Evolutionary conservation across 2,329 filamentous ascomycete species (phyloP).

Genomic region (Rachicladosporium sp.): DNA sequence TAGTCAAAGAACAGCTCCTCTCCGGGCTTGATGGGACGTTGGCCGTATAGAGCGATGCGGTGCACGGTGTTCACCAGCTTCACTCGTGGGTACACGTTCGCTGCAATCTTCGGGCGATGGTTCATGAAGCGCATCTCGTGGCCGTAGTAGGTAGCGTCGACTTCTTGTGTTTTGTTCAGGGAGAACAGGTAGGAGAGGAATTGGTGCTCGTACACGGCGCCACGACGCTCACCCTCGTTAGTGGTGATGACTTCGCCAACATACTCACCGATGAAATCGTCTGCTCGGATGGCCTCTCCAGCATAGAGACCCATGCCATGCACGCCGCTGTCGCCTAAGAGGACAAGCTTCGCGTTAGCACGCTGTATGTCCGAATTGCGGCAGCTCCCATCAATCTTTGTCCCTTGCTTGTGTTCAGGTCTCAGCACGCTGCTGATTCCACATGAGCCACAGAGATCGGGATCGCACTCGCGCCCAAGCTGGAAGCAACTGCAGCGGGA

Average conservation of each 20-base stretch:
- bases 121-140: constrained; percentile 80
- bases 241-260: constrained; percentile 63
- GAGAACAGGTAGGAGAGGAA: constrained; percentile 52
- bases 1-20: constrained; percentile 78
- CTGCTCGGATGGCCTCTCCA: constrained; percentile 51
- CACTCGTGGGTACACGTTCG: constrained; percentile 55
- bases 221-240: constrained; percentile 56
- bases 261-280: constrained; percentile 72
- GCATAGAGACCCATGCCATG: constrained; percentile 67
- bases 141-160: constrained; percentile 65
- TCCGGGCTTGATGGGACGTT: constrained; percentile 53
- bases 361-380: constrained; percentile 63
- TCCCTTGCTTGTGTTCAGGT: constrained; percentile 50
- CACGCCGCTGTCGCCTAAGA: constrained; percentile 59
- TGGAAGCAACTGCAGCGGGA: constrained; percentile 54
- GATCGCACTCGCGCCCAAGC: constrained; percentile 69
- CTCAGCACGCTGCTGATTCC: constrained; percentile 58
- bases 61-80: constrained; percentile 61
- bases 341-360: constrained; percentile 49
- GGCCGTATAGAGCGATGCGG: constrained; percentile 62
- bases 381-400: constrained; percentile 44
- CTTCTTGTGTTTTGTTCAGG: constrained; percentile 39
- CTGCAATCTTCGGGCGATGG: constrained; percentile 46
- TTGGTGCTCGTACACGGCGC: constrained; percentile 49
- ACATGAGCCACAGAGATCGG: constrained; percentile 59